Evolutionary conservation across 352 stramenopile genomes (phyloP).

Genomic region (Globisporangium cystogenes): DNA sequence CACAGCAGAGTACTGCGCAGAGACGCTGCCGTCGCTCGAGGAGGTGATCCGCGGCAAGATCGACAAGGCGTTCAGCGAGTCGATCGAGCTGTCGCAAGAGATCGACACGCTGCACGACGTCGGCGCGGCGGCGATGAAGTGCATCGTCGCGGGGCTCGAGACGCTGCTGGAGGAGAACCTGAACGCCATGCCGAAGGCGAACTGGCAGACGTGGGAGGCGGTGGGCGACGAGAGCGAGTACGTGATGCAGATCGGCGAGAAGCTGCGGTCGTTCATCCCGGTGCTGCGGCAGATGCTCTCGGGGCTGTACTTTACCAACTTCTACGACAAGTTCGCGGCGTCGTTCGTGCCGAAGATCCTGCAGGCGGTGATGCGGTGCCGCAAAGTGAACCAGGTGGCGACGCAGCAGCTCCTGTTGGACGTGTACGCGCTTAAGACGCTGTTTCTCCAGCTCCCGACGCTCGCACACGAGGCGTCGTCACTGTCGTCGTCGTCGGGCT

Average conservation of each 20-base stretch:
- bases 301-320: conserved; percentile 94
- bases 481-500: conserved; percentile 27
- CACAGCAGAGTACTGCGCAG: conserved; percentile 98
- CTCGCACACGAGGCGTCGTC: conserved; percentile 55
- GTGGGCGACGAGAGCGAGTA: conserved; percentile 96
- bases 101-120: conserved; percentile 96
- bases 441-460: conserved; percentile 93
- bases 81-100: conserved; percentile 91
- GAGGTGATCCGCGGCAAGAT: conserved; percentile 97
- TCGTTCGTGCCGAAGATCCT: conserved; percentile 91
- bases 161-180: conserved; percentile 89
- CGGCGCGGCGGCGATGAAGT: conserved; percentile 91
- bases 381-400: conserved; percentile 93
- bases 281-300: conserved; percentile 88
- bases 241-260: conserved; percentile 91
- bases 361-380: conserved; percentile 84
- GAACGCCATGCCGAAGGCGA: conserved; percentile 85
- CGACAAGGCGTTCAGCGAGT: conserved; percentile 89
- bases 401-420: conserved; percentile 99
- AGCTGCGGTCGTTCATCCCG: conserved; percentile 90
- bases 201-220: conserved; percentile 93
- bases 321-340: conserved; percentile 97
- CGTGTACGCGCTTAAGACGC: conserved; percentile 96
- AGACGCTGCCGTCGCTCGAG: conserved; percentile 94
- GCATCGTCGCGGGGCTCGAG: conserved; percentile 92